Conservation (phyloP, 2,329 filamentous ascomycete genomes). For the Massarina eburnea region DNA sequence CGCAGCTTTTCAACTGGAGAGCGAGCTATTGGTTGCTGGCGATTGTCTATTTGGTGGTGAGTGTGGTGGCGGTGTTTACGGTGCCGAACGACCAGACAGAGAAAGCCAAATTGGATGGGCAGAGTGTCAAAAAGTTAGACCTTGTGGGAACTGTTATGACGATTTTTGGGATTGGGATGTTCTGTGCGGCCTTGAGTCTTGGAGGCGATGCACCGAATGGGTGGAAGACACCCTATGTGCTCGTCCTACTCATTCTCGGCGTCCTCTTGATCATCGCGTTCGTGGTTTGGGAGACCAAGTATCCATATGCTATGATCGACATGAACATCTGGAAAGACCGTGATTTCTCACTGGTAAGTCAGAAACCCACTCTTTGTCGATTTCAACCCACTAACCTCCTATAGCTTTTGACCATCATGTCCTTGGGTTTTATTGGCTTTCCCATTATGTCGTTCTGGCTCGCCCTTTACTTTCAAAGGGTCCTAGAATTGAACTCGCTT, state of each 20-base stretch:
- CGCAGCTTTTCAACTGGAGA: conserved; percentile 64
- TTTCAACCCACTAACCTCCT: background rate
- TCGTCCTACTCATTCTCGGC: conserved; percentile 64
- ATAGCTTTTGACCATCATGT: conserved; percentile 58
- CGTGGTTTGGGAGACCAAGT: conserved; percentile 63
- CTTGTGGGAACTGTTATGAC: conserved; percentile 62
- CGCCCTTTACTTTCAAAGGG: conserved; percentile 65
- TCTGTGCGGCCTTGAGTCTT: conserved; percentile 61
- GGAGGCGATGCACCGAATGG: conserved; percentile 60
- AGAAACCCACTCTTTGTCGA: background rate
- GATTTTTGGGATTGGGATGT: conserved; percentile 65
- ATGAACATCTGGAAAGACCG: conserved; percentile 63
- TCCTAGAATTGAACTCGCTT: conserved; percentile 56
- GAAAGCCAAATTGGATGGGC: conserved; percentile 47
- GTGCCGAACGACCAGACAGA: conserved; percentile 58
- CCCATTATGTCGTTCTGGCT: conserved; percentile 63
- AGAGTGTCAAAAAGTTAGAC: conserved; percentile 62
- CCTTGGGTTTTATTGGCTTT: conserved; percentile 66
- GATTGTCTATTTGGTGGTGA: conserved; percentile 64
- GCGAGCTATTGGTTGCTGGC: conserved; percentile 63
- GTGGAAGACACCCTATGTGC: conserved; percentile 64
- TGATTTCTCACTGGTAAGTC: conserved; percentile 63
- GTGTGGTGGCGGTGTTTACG: conserved; percentile 60
- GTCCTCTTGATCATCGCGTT: conserved; percentile 59
- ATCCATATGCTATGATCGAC: conserved; percentile 49